Conservation (phyloP, 495 filamentous ascomycete species). For the Recurvomyces mirabilis region DNA sequence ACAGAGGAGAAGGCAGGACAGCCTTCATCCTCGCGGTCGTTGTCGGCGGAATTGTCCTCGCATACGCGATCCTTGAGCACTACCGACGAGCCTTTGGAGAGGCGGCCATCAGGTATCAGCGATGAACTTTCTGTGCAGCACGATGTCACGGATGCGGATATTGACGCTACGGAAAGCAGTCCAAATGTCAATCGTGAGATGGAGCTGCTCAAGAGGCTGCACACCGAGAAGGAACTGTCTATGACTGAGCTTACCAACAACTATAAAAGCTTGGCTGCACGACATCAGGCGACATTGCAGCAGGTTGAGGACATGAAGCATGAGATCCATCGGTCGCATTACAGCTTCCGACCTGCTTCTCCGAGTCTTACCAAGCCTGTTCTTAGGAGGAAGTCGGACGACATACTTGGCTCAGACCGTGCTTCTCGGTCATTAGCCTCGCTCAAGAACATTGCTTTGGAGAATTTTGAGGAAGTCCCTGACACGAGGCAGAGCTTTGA, state of each 20-base stretch:
- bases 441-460: slow-evolving; percentile 72
- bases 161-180: too few relatives aligned
- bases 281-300: slow-evolving; percentile 70
- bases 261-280: slow-evolving; percentile 67
- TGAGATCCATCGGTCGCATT: slow-evolving; percentile 63
- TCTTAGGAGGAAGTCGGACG: slow-evolving; percentile 88
- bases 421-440: slow-evolving; percentile 86
- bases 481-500: slow-evolving; percentile 90
- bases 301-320: slow-evolving; percentile 82
- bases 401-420: slow-evolving; percentile 77
- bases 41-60: slow-evolving; percentile 93
- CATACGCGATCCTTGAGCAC: slow-evolving; percentile 68
- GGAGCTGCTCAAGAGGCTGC: slow-evolving; percentile 54
- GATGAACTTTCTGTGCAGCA: too few relatives aligned
- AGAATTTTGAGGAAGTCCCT: slow-evolving; percentile 70
- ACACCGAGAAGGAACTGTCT: slow-evolving; percentile 65
- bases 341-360: slow-evolving; percentile 45
- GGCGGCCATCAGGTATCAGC: too few relatives aligned
- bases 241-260: slow-evolving; percentile 60
- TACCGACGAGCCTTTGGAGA: too few relatives aligned
- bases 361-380: slow-evolving; percentile 45
- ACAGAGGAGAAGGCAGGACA: slow-evolving; percentile 40
- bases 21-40: slow-evolving; percentile 81
- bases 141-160: too few relatives aligned
- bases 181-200: too few relatives aligned